Evolutionary conservation across 1,284 basidiomycete genomes (phyloP).

Genomic region (Neonothopanus nambi): DNA sequence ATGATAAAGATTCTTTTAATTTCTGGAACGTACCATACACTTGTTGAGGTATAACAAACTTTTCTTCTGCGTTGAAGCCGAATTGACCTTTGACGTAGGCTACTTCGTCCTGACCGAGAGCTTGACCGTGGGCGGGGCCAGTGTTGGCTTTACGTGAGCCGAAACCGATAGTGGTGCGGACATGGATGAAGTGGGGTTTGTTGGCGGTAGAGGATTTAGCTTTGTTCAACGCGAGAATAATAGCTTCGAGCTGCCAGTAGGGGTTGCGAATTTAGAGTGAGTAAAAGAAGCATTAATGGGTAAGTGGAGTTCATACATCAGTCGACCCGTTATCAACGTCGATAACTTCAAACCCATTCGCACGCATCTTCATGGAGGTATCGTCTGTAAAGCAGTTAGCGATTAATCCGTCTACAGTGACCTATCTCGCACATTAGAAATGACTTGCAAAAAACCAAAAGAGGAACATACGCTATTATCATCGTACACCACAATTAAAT

Average conservation of each 20-base stretch:
- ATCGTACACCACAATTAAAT: slow-evolving; percentile 72
- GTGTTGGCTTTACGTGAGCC: slow-evolving; percentile 72
- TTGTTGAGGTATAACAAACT: slow-evolving; percentile 62
- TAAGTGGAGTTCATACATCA: background rate
- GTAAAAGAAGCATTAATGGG: background rate
- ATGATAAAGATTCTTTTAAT: too few species aligned
- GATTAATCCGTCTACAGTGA: slow-evolving; percentile 76
- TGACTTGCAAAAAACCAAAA: too few species aligned
- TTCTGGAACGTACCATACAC: slow-evolving; percentile 44
- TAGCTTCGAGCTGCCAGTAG: too few species aligned
- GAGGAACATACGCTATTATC: slow-evolving; percentile 43
- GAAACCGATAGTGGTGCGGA: slow-evolving; percentile 73
- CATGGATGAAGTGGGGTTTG: slow-evolving; percentile 68
- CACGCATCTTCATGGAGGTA: slow-evolving; percentile 36
- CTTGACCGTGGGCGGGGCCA: slow-evolving; percentile 51
- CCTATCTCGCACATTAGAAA: slow-evolving; percentile 15
- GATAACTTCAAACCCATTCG: slow-evolving; percentile 75
- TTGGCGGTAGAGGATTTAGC: too few species aligned
- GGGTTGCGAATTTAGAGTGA: too few species aligned
- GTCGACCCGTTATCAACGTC: too few species aligned
- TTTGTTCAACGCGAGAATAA: too few species aligned
- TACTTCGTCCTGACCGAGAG: slow-evolving; percentile 74
- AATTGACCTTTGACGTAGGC: slow-evolving; percentile 65
- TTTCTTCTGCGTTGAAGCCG: slow-evolving; percentile 64
- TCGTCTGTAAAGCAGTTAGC: slow-evolving; percentile 70